Base-by-base conservation (phyloP, 1,284 basidiomycete species). In the Moniliella sp. region DNA sequence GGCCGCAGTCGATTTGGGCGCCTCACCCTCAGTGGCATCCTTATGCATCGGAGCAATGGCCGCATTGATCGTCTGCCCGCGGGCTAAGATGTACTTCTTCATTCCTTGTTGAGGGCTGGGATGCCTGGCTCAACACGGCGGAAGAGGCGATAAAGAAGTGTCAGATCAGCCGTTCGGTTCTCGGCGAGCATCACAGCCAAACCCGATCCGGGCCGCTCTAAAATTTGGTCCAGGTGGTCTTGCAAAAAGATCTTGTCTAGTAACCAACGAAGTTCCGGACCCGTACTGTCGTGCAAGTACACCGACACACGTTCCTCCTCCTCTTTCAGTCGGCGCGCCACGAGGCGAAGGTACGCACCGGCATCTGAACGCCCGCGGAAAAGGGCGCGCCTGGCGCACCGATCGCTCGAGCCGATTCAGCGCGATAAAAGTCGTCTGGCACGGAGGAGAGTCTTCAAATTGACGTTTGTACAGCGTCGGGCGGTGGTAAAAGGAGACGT, bases 221-320 rank as follows among this genome's bases (percentile, higher is more conserved):
- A 71, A 35, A 94, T 70, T 4, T 69, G 67, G 12, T 66, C 55
- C 5, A 94, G 65, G 60, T 94, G 81, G 5, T 75, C 68, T 0
- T 75, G 71, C 28, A 97, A 67, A 21, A 97, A 71, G 35, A 75
- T 65, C 27, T 73, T 66, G 56, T 88, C 74, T 10, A 94, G 69
- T 31, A 91, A 76, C 25, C 69, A 66, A 30, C 73, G 72, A 4
- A 97, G 67, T 2, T 75, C 71, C 0, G 65, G 56, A 3, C 71
- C 69, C 1, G 84, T 91, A 35, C 73, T 67, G 2, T 74, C 70
- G 13, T 76, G 75, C 16, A 99, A 69, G 57, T 93, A 97, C 51
- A 88, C 78, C 31, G 78, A 71, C n/a, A 78, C 76, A 18, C 91
- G 72, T 18, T 75, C 74, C 18, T 79, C 73, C 61, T 99, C 91